Evolutionary conservation across 306 rosid species (phyloP), one percentile per base, ranked within the genome.

Genomic region (Arachis stenosperma): DNA sequence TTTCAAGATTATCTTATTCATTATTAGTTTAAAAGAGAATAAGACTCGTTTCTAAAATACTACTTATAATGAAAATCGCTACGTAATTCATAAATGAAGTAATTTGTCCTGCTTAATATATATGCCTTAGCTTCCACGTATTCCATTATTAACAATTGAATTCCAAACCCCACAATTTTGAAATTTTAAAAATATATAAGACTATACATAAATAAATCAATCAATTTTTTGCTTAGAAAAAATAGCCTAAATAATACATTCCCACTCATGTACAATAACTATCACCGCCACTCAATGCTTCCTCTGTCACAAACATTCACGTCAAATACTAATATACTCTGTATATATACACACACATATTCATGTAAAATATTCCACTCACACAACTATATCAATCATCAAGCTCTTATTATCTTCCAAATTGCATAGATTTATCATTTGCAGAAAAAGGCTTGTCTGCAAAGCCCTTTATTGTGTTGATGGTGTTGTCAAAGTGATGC

Each of bases 241-340:
- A 62, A 71, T 11, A 76, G 54, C 67, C 74, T 61, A 67, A 67
- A 51, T 46, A 77, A 62, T 60, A 75, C 84, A 74, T 53, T 82
- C 76, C 74, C 74, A 69, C 78, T 83, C 80, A 69, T 83, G 77
- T 79, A 89, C 85, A 83, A 43, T 58, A 79, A 62, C 79, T 46
- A 64, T 71, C 22, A 73, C 52, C 60, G 40, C 70, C 72, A 79
- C 81, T 71, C 77, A 75, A 59, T 74, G 42, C 59, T 69, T 70
- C 47, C 85, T 59, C 56, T 55, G 63, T 81, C 81, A 57, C 71
- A 76, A 81, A 40, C 86, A 30, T 71, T 73, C 81, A 65, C 72
- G 64, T 71, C 71, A 74, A 84, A 56, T n/a, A 40, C 74, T 59
- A 22, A 22, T 22, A 22, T 22, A 22, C 27, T 22, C 27, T 22